Evolutionary conservation across 768 basidiomycete species (phyloP).

Genomic region (Mrakia blollopis): DNA sequence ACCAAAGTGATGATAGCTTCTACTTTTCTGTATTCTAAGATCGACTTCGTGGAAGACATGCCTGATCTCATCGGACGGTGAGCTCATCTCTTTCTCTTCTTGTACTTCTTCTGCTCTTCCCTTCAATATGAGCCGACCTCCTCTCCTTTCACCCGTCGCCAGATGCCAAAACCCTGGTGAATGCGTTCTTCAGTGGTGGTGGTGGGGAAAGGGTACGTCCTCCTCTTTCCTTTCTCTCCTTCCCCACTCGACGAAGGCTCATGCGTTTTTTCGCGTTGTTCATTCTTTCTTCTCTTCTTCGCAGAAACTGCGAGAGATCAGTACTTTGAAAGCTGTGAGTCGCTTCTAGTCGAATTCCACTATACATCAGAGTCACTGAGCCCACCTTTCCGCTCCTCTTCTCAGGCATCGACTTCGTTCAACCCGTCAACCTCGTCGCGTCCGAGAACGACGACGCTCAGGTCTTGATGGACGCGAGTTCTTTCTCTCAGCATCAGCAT

Average conservation of each 20-base stretch:
- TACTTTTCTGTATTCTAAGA: not conserved
- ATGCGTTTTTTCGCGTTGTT: not conserved
- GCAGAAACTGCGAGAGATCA: slow-evolving; percentile 17
- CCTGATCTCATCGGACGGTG: slow-evolving; percentile 17
- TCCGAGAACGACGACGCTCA: not conserved
- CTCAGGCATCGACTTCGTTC: slow-evolving; percentile 28
- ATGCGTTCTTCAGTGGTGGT: slow-evolving; percentile 23
- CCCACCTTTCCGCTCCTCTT: not conserved
- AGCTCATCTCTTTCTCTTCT: not conserved
- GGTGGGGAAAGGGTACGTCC: slow-evolving; percentile 23
- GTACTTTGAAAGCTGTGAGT: slow-evolving; percentile 26
- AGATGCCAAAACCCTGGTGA: slow-evolving; percentile 19
- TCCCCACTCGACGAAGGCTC: no score
- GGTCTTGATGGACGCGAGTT: not conserved
- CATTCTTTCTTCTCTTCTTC: no score
- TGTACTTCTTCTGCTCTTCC: no score
- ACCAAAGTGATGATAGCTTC: no score
- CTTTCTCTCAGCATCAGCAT: not conserved
- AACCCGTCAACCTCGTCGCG: not conserved
- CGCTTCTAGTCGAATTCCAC: accelerated
- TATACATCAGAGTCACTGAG: not conserved
- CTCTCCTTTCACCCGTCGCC: not conserved
- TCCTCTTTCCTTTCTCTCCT: no score
- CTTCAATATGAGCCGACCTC: not conserved
- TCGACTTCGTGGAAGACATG: slow-evolving; percentile 26